Conservation (phyloP, 2,329 filamentous ascomycete genomes). For the Didymella sp. region DNA sequence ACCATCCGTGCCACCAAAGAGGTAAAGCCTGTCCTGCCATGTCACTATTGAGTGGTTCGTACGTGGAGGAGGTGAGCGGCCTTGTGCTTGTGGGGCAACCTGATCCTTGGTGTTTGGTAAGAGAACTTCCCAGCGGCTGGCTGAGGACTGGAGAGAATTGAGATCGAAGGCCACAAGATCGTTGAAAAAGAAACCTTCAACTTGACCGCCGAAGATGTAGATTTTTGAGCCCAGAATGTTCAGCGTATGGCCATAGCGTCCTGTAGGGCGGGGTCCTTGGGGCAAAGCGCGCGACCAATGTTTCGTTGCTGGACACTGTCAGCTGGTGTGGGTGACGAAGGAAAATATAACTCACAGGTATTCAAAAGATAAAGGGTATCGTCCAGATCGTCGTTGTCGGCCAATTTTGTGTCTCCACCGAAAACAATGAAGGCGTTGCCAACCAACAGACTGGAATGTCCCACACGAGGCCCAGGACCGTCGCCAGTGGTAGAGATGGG, state of each 20-base stretch:
- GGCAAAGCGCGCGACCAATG: conserved; percentile 97
- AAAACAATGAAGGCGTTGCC: conserved; percentile 99
- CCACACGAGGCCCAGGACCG: conserved; percentile 92
- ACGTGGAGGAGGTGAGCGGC: conserved; percentile 72
- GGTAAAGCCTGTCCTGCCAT: conserved; percentile 89
- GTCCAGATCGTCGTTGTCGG: conserved; percentile 88
- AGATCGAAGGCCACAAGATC: conserved; percentile 94
- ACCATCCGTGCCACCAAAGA: conserved; percentile 98
- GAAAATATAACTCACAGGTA: conserved; percentile 74
- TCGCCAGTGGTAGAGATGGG: conserved; percentile 91
- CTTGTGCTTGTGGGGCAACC: conserved; percentile 40
- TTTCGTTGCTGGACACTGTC: conserved; percentile 74
- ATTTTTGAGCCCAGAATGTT: conserved; percentile 98
- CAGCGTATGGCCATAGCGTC: conserved; percentile 92
- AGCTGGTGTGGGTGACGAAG: conserved; percentile 24
- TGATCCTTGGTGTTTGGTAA: conserved; percentile 74
- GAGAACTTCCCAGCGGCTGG: conserved; percentile 95
- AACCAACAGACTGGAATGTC: conserved; percentile 90
- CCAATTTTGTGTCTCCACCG: conserved; percentile 96
- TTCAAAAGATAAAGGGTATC: conserved; percentile 97
- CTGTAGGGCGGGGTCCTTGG: conserved; percentile 81
- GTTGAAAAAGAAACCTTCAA: conserved; percentile 98
- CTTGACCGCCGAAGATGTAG: conserved; percentile 96
- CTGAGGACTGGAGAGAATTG: conserved; percentile 88
- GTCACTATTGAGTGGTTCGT: conserved; percentile 95